phyloP scores from a whole-genome alignment of 2,329 filamentous ascomycete genomes.

The Penicillium sp. region DNA sequence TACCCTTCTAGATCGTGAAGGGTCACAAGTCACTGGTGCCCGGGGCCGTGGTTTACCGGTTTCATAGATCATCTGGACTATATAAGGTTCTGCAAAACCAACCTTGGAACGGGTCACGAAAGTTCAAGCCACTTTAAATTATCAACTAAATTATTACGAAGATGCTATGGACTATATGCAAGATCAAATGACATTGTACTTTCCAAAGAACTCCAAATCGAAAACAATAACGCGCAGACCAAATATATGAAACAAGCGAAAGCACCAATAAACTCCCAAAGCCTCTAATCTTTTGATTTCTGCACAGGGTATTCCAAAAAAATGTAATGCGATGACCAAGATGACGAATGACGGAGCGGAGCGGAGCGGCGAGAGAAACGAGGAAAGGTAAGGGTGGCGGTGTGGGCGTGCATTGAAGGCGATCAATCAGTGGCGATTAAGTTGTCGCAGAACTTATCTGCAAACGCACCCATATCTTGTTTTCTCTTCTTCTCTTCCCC shows the following conservation, averaged over 20 bases:
- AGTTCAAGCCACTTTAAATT: neutral
- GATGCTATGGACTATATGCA: slow-evolving; percentile 1
- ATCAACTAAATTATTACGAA: neutral
- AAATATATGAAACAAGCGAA: neutral
- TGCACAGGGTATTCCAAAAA: slow-evolving; percentile 18
- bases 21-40: no score
- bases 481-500: neutral
- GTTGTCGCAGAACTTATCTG: neutral
- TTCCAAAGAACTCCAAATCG: slow-evolving; percentile 8
- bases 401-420: neutral
- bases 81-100: neutral
- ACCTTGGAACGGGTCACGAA: neutral
- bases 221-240: neutral
- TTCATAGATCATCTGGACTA: neutral
- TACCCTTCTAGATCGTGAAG: neutral
- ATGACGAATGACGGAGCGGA: neutral
- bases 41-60: no score
- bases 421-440: neutral
- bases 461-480: neutral
- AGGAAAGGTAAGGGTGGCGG: neutral
- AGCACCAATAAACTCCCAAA: slow-evolving; percentile 13
- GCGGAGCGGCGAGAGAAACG: neutral
- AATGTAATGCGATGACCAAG: neutral
- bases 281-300: slow-evolving; percentile 16
- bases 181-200: neutral